Percentiles rank a stretch among this genome's conserved stretches.
These are phyloP conservation scores for Phialophora tarda DNA, from an alignment of 2,329 filamentous ascomycete species.

Conservation along the genomic window DNA sequence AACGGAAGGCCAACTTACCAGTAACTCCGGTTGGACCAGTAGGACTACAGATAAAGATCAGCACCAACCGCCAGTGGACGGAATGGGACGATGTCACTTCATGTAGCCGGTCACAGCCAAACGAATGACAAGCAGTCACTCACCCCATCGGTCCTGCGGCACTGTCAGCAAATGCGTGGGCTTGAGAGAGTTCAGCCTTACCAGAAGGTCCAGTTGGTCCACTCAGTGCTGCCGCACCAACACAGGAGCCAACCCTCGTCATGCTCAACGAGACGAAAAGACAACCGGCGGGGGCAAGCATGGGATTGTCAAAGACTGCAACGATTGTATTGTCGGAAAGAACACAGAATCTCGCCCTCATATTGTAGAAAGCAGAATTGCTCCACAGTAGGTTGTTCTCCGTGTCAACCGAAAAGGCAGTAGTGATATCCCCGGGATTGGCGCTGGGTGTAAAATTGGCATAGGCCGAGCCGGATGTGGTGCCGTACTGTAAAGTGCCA, in stretches of 20 bases:
- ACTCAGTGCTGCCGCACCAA: slow-evolving; percentile 9
- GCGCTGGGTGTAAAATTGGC: slow-evolving; percentile 32
- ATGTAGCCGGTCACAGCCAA: background rate
- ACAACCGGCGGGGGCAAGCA: slow-evolving; percentile 30
- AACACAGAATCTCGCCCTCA: slow-evolving; percentile 35
- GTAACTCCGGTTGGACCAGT: slow-evolving; percentile 8
- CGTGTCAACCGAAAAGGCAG: slow-evolving; percentile 35
- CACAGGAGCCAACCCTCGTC: slow-evolving; percentile 18
- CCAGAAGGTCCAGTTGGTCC: slow-evolving; percentile 13
- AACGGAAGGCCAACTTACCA: background rate
- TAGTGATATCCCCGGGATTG: slow-evolving; percentile 34
- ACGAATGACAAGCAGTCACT: slow-evolving; percentile 1
- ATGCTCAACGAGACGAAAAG: slow-evolving; percentile 34
- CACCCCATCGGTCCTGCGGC: slow-evolving; percentile 2
- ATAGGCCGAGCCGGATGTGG: slow-evolving; percentile 29
- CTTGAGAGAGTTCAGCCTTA: background rate
- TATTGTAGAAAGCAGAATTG: slow-evolving; percentile 35
- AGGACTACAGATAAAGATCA: slow-evolving; percentile 3
- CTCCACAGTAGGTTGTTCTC: slow-evolving; percentile 35
- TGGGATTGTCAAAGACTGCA: slow-evolving; percentile 32
- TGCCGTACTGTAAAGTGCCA: slow-evolving; percentile 34
- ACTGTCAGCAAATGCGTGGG: background rate
- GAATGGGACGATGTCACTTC: background rate
- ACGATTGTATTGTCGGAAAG: slow-evolving; percentile 33
- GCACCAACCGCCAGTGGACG: background rate